phyloP scores from a whole-genome alignment of 2,329 filamentous ascomycete genomes.

The Amauroascus niger region DNA sequence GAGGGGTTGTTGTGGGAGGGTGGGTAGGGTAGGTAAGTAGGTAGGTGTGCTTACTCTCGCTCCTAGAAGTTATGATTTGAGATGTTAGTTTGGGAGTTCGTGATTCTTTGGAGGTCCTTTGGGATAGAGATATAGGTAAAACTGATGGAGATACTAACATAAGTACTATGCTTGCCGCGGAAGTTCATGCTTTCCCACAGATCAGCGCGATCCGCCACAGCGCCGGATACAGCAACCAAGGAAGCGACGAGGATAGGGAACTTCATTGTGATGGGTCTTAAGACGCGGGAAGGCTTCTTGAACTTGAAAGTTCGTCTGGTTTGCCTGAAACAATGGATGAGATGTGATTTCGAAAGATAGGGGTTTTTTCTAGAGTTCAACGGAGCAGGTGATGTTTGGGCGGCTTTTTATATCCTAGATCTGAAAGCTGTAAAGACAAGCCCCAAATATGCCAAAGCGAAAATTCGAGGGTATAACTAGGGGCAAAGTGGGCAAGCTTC shows the following conservation, averaged over 20 bases:
- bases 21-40: neutral
- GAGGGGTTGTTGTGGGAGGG: too few species aligned
- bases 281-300: neutral
- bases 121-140: neutral
- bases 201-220: constrained; percentile 1
- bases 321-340: too few species aligned
- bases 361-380: too few species aligned
- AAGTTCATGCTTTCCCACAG: constrained; percentile 1
- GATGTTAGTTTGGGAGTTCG: neutral
- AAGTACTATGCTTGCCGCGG: neutral
- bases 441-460: too few species aligned
- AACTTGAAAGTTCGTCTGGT: neutral
- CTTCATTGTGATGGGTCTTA: neutral
- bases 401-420: too few species aligned
- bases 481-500: too few species aligned
- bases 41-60: neutral
- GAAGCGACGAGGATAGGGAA: neutral
- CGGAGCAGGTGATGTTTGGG: too few species aligned
- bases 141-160: neutral
- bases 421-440: too few species aligned
- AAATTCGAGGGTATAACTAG: too few species aligned
- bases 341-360: too few species aligned
- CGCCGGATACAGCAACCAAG: neutral
- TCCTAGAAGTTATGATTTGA: neutral
- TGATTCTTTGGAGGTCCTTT: neutral